Percentiles rank a stretch among this genome's conserved stretches.
Conservation (phyloP, 768 basidiomycete genomes). For the Serendipita sp. region DNA sequence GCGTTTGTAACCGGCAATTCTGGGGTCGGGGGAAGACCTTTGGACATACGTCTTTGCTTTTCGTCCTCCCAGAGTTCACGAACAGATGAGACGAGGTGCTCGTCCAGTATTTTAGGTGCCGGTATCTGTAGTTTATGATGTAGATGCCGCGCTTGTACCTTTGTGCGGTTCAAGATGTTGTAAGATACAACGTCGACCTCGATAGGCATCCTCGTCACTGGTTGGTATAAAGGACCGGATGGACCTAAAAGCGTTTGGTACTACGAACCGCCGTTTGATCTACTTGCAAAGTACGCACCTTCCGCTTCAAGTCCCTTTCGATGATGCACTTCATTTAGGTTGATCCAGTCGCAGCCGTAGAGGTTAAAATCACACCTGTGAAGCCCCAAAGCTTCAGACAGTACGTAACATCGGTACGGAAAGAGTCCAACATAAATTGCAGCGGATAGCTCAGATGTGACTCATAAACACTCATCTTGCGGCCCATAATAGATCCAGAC, state of each 20-base stretch:
- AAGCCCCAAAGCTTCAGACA: not conserved
- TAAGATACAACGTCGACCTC: constrained; percentile 74
- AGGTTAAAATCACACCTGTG: constrained; percentile 56
- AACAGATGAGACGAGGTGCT: constrained; percentile 73
- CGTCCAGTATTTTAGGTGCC: constrained; percentile 31
- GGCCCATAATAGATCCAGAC: constrained; percentile 68
- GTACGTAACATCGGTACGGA: not conserved
- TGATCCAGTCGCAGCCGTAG: constrained; percentile 85
- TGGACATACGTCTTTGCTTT: constrained; percentile 47
- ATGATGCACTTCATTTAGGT: constrained; percentile 45
- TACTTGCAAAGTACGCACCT: not conserved
- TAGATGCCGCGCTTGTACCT: constrained; percentile 42
- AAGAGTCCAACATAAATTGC: constrained; percentile 61
- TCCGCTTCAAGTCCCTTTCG: constrained; percentile 15
- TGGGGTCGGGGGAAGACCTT: constrained; percentile 58
- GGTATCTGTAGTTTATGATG: constrained; percentile 54
- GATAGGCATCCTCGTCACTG: constrained; percentile 37
- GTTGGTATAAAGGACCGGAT: not conserved
- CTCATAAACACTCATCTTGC: constrained; percentile 68
- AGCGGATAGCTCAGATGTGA: constrained; percentile 76
- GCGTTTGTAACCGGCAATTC: constrained; percentile 55
- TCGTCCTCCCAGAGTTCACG: constrained; percentile 97
- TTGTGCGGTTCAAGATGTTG: constrained; percentile 73
- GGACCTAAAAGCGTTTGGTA: not conserved
- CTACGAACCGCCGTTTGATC: not conserved